phyloP scores from a whole-genome alignment of 2,329 filamentous ascomycete genomes.

The Erysiphe pulchra region DNA sequence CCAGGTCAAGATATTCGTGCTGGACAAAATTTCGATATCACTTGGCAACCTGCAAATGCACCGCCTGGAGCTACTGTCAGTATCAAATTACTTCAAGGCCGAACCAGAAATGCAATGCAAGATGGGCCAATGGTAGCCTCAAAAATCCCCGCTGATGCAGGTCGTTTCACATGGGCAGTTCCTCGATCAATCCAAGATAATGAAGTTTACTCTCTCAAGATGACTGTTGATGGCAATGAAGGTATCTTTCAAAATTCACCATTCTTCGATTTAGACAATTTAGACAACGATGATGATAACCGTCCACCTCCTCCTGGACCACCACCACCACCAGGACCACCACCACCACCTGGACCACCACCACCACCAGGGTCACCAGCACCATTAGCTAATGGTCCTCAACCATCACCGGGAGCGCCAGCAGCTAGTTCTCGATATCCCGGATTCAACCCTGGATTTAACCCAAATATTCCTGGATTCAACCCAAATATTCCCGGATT shows the following conservation, averaged over 20 bases:
- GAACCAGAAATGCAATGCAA: constrained; percentile 18
- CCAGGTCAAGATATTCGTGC: constrained; percentile 20
- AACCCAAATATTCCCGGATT: no score
- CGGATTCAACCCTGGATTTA: no score
- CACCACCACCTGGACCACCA: no score
- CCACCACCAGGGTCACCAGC: no score
- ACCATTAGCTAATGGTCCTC: no score
- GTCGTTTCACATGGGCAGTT: constrained; percentile 25
- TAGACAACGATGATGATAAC: neutral
- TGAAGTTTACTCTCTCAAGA: constrained; percentile 29
- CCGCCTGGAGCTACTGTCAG: constrained; percentile 18
- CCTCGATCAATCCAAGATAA: constrained; percentile 18
- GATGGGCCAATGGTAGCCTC: constrained; percentile 3
- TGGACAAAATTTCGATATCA: constrained; percentile 23
- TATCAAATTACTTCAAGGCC: constrained; percentile 29
- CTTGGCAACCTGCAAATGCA: constrained; percentile 20
- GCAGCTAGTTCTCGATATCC: no score
- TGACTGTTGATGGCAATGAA: constrained; percentile 22
- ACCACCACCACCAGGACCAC: no score
- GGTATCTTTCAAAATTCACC: constrained; percentile 34
- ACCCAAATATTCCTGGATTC: no score
- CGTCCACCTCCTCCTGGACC: no score
- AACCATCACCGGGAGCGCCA: no score
- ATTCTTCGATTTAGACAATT: constrained; percentile 20
- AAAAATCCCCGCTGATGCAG: constrained; percentile 18